Conservation (phyloP, 768 basidiomycete genomes). For the Favolaschia claudopus region DNA sequence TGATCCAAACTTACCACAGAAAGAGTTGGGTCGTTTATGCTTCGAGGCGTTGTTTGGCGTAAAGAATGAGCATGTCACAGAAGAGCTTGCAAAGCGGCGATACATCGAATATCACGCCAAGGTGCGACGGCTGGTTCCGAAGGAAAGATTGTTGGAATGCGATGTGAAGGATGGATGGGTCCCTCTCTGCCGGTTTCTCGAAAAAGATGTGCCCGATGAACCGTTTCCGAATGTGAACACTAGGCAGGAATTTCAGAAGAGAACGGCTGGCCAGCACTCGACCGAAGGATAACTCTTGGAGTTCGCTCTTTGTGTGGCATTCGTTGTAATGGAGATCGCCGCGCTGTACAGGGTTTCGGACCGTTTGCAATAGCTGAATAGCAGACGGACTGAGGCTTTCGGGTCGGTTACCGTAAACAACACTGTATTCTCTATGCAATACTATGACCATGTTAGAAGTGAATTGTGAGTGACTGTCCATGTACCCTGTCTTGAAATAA, state of each 20-base stretch:
- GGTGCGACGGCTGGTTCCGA: slow-evolving; percentile 10
- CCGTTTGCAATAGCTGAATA: too few relatives aligned
- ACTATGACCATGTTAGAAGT: too few relatives aligned
- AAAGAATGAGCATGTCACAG: background rate
- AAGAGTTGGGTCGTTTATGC: background rate
- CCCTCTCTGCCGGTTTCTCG: slow-evolving; percentile 12
- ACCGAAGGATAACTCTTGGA: too few relatives aligned
- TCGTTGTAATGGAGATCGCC: too few relatives aligned
- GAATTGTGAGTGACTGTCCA: too few relatives aligned
- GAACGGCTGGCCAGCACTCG: too few relatives aligned
- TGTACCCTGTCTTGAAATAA: too few relatives aligned
- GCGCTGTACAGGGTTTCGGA: too few relatives aligned
- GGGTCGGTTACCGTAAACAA: too few relatives aligned
- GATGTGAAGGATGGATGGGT: slow-evolving; percentile 9
- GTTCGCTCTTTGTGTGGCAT: too few relatives aligned
- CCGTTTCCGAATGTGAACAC: slow-evolving; percentile 8
- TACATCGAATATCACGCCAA: slow-evolving; percentile 1
- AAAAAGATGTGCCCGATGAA: slow-evolving; percentile 1
- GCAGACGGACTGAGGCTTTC: too few relatives aligned
- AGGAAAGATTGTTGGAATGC: slow-evolving; percentile 10
- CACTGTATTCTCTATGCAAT: too few relatives aligned
- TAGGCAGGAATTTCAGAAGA: slow-evolving; percentile 2
- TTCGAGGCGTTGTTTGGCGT: background rate
- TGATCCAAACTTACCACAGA: background rate
- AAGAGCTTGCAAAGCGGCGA: slow-evolving; percentile 5